Conservation (phyloP, 768 basidiomycete species). For the Ephemerocybe angulata region DNA sequence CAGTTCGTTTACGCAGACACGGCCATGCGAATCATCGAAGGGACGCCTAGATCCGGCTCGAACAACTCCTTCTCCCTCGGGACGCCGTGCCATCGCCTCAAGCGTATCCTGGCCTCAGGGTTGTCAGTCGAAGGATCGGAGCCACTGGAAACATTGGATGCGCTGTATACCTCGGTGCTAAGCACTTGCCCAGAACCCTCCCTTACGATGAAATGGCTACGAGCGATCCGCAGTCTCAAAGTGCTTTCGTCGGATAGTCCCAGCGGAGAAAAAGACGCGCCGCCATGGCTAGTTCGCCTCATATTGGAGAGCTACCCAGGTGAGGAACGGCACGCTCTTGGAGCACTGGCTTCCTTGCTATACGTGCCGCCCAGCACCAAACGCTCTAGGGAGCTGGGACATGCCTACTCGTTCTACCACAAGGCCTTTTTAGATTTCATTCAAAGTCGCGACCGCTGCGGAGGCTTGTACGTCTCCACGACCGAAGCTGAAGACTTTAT, state of each 20-base stretch:
- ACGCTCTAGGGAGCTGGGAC: no score
- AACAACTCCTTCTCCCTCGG: no score
- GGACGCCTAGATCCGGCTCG: no score
- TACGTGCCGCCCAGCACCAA: background rate
- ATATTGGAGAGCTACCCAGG: background rate
- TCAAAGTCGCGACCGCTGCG: no score
- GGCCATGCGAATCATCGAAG: background rate
- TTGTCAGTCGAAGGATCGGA: background rate
- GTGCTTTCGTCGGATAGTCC: no score
- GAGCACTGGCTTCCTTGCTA: background rate
- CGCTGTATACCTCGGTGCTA: background rate
- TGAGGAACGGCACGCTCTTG: background rate
- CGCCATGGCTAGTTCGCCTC: background rate
- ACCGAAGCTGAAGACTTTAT: no score
- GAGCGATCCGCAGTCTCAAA: background rate
- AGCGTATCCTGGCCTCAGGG: background rate
- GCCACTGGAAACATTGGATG: background rate
- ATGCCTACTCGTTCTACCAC: no score
- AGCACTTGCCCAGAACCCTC: background rate
- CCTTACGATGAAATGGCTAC: background rate
- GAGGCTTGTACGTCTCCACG: no score
- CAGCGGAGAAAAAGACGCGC: background rate
- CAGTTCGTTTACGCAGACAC: background rate
- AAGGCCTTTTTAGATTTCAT: no score
- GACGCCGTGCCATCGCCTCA: no score